phyloP scores from a whole-genome alignment of 805 yeast genomes.

The Candida adriatica region DNA sequence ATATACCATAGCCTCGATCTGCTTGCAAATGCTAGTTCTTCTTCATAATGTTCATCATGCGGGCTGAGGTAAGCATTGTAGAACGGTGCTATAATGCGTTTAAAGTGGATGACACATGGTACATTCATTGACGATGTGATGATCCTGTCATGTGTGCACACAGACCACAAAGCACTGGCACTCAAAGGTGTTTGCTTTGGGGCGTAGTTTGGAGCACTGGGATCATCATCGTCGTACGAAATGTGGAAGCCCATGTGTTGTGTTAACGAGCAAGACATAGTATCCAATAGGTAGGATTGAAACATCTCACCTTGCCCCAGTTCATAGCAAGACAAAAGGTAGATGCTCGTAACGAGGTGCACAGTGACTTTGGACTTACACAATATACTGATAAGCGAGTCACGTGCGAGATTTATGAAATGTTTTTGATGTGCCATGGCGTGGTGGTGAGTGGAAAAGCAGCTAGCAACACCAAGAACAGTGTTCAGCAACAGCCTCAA shows the following conservation, averaged over 20 bases:
- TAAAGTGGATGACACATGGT: slow-evolving; percentile 28
- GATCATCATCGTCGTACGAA: slow-evolving; percentile 8
- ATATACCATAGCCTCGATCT: slow-evolving; percentile 26
- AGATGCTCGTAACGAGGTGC: slow-evolving; percentile 20
- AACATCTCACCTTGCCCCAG: slow-evolving; percentile 26
- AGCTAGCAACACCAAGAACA: background rate
- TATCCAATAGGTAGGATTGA: slow-evolving; percentile 24
- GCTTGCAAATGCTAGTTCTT: slow-evolving; percentile 24
- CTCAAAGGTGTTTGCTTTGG: slow-evolving; percentile 17
- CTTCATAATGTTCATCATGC: slow-evolving; percentile 10
- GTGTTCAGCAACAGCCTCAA: background rate
- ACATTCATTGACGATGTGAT: slow-evolving; percentile 22
- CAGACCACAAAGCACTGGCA: slow-evolving; percentile 26
- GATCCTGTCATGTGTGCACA: slow-evolving; percentile 27
- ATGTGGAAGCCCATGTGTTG: slow-evolving; percentile 31
- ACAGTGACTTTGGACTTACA: slow-evolving; percentile 1
- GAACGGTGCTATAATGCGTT: slow-evolving; percentile 27
- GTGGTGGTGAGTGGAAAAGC: background rate
- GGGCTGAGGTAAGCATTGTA: slow-evolving; percentile 12
- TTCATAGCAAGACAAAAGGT: slow-evolving; percentile 26
- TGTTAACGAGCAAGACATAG: slow-evolving; percentile 27
- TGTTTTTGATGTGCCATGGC: background rate
- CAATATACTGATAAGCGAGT: background rate
- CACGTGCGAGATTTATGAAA: background rate
- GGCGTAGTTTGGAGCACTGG: slow-evolving; percentile 3